phyloP scores from a whole-genome alignment of 2,329 filamentous ascomycete species.

The Cercospora sp. region DNA sequence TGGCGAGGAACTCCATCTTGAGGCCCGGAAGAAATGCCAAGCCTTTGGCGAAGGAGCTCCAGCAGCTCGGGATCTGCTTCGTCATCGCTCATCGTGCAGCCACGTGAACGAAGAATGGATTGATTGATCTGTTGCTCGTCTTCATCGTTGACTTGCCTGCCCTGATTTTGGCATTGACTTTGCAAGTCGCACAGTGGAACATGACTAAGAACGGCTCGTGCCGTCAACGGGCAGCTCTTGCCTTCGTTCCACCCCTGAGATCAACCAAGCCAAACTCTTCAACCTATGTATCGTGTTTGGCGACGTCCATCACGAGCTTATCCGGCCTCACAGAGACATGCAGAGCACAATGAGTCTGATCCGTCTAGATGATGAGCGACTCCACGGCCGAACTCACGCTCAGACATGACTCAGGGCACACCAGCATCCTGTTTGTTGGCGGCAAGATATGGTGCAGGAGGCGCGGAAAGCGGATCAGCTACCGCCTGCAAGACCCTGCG shows the following conservation, averaged over 20 bases:
- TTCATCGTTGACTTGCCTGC: background rate
- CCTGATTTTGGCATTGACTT: slow-evolving; percentile 2
- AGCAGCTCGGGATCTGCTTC: slow-evolving; percentile 87
- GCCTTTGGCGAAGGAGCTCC: slow-evolving; percentile 77
- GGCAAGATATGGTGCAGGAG: background rate
- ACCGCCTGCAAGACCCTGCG: background rate
- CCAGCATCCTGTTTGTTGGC: background rate
- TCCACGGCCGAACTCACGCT: background rate
- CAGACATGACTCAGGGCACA: background rate
- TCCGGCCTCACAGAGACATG: background rate
- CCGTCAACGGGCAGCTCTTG: background rate
- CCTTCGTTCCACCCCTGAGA: background rate
- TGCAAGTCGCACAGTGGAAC: background rate
- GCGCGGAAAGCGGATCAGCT: background rate
- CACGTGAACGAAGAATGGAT: slow-evolving; percentile 4
- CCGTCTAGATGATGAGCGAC: background rate
- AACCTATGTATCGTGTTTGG: background rate
- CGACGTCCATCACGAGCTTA: background rate
- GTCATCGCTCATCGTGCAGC: slow-evolving; percentile 78
- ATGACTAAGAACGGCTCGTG: background rate
- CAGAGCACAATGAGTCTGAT: background rate
- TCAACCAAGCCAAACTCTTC: background rate
- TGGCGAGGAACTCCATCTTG: slow-evolving; percentile 34
- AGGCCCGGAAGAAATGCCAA: slow-evolving; percentile 48
- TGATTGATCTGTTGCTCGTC: background rate